A percentile compares a stretch with the other conserved stretches of the same genome.
Evolutionary conservation across 1,139 yeast species (phyloP).

Genomic region (Geotrichum europaeum): DNA sequence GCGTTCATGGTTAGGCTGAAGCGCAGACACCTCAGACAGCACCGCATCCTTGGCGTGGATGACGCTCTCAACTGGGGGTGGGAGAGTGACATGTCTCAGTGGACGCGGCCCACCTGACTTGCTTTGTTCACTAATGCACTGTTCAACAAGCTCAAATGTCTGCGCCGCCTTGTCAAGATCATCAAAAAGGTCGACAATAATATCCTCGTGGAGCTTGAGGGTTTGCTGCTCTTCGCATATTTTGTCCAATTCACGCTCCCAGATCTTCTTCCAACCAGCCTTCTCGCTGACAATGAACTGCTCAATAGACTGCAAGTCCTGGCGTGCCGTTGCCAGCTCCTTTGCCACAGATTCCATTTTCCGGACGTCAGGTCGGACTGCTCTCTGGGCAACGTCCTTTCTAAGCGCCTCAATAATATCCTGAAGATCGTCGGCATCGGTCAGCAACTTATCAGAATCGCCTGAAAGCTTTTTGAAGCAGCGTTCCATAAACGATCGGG

Average conservation of each 20-base stretch:
- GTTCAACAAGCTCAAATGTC: conserved; percentile 72
- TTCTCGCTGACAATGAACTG: conserved; percentile 62
- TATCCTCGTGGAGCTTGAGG: conserved; percentile 81
- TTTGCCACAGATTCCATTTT: conserved; percentile 62
- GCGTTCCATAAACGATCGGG: conserved; percentile 66
- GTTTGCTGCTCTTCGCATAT: conserved; percentile 94
- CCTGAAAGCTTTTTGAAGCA: conserved; percentile 70
- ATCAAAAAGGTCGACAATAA: conserved; percentile 70
- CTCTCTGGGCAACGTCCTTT: conserved; percentile 88
- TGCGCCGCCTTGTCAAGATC: conserved; percentile 76
- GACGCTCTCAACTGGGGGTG: conserved; percentile 31
- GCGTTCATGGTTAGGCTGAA: conserved; percentile 77
- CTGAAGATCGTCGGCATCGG: conserved; percentile 84
- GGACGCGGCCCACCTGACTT: conserved; percentile 29
- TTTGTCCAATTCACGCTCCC: conserved; percentile 87
- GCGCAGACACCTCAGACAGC: conserved; percentile 66
- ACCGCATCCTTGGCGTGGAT: conserved; percentile 69
- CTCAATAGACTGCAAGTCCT: conserved; percentile 49
- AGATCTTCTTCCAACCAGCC: conserved; percentile 80
- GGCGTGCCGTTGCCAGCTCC: conserved; percentile 57
- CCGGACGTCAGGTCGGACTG: conserved; percentile 73
- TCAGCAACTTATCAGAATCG: conserved; percentile 67
- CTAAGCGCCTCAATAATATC: conserved; percentile 86
- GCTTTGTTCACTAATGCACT: conserved; percentile 73
- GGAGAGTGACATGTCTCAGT: conserved; percentile 19